These are phyloP conservation scores for Melampsora larici-populina DNA, from an alignment of 1,284 basidiomycete species.

Conservation along the genomic window DNA sequence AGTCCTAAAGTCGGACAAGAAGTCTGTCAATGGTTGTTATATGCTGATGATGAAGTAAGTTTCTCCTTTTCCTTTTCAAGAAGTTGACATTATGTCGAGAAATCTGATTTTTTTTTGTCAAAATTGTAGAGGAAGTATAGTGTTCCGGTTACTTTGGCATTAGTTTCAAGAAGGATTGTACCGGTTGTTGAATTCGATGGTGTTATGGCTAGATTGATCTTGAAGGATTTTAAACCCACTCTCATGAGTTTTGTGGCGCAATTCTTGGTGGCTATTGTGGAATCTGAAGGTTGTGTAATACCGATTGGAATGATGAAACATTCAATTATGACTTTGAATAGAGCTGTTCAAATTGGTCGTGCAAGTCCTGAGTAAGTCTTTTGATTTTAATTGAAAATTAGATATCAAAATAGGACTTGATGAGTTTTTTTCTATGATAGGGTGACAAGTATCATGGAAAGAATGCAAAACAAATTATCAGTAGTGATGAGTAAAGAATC, in stretches of 20 bases:
- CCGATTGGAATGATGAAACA: constrained; percentile 63
- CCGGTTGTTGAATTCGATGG: constrained; percentile 77
- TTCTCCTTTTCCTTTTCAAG: constrained; percentile 51
- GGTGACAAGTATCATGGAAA: constrained; percentile 26
- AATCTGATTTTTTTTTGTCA: neutral
- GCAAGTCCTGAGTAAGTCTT: constrained; percentile 72
- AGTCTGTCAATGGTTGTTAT: constrained; percentile 93
- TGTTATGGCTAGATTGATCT: constrained; percentile 81
- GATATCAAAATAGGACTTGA: neutral
- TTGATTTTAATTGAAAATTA: neutral
- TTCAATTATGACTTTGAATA: constrained; percentile 38
- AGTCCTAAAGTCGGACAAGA: constrained; percentile 93
- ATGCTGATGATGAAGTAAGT: constrained; percentile 79
- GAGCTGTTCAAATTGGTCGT: constrained; percentile 65
- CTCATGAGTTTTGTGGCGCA: constrained; percentile 78
- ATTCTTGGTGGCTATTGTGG: constrained; percentile 79
- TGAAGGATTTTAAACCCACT: constrained; percentile 69
- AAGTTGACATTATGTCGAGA: constrained; percentile 65
- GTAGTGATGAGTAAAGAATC: neutral
- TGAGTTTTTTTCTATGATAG: neutral
- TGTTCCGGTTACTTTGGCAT: constrained; percentile 83
- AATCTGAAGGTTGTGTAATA: constrained; percentile 60
- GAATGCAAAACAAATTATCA: constrained; percentile 25
- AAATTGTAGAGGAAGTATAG: constrained; percentile 76
- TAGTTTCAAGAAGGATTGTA: constrained; percentile 79